Evolutionary conservation across 345 rosid species (phyloP), one percentile per base, ranked within the genome.

Genomic region (Combretum micranthum): DNA sequence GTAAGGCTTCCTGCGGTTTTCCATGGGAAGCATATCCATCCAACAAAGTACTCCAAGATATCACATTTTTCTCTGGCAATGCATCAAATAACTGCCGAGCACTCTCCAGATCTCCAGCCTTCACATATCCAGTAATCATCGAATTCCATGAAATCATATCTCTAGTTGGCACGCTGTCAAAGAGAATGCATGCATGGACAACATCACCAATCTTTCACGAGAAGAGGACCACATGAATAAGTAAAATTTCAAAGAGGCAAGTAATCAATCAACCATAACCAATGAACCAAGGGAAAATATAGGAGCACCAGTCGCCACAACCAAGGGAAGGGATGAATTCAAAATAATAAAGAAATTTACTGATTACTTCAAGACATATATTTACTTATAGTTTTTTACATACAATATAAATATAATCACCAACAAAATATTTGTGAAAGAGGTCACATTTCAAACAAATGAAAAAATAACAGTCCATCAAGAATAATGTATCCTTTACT

Each of bases 111-210:
- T 79, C 70, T 57, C 83, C 79, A 39, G 21, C 59, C 68, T 63
- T 71, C 12, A 64, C 63, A 21, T 60, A 75, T 0, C 72, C 77
- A 39, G 61, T 48, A 42, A 80, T 69, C 70, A 81, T 76, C 21
- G 74, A 77, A 52, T 72, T 81, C 83, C 86, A 78, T 0, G 78
- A 43, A 63, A 73, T 56, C 44, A 65, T 50, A 65, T 80, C 75
- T 59, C 68, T 79, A 25, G 52, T 57, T 1, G 77, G 77, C 79
- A 75, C 70, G 15, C 13, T 47, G 11, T 75, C 74, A 49, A 80
- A 75, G 68, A 72, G 50, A 48, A 13, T n/a, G 45, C 72, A 71
- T 47, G 88, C 80, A 2, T 53, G 57, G 12, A n/a, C 39, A 42
- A 69, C 56, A 54, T 64, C 72, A 10, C 70, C 59, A 5, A 19